phyloP scores from a whole-genome alignment of 2,329 filamentous ascomycete species.

The Phoma sp. region DNA sequence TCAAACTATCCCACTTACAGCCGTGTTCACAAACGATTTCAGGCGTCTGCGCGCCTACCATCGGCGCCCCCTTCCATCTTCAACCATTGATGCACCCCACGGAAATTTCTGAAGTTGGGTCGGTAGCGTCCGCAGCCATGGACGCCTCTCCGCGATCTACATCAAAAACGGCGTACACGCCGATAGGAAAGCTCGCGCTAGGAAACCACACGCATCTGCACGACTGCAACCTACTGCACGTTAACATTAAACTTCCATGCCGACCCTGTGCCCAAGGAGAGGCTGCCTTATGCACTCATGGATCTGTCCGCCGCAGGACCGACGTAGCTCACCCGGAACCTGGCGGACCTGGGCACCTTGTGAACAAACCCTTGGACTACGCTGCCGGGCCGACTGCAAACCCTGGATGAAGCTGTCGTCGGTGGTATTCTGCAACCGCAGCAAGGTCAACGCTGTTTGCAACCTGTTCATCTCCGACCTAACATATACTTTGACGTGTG shows the following conservation, averaged over 20 bases:
- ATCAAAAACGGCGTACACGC: conserved; percentile 1
- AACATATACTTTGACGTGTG: neutral
- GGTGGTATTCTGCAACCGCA: neutral
- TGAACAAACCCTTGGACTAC: neutral
- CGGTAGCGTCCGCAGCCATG: neutral
- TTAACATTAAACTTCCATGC: neutral
- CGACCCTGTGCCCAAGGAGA: neutral
- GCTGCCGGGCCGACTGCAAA: neutral
- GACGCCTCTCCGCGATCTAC: conserved; percentile 1
- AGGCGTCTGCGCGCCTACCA: neutral
- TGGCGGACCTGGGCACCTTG: neutral
- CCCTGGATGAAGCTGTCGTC: neutral
- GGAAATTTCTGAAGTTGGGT: conserved; percentile 3
- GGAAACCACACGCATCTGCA: neutral
- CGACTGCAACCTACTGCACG: neutral
- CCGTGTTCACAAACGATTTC: neutral
- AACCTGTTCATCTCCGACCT: neutral
- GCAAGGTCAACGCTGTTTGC: neutral
- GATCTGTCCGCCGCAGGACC: conserved; percentile 9
- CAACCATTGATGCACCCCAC: conserved; percentile 1
- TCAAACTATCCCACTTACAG: neutral
- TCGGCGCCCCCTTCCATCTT: neutral
- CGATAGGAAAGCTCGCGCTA: conserved; percentile 3
- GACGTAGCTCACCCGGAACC: conserved; percentile 1
- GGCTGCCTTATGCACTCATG: conserved; percentile 2